A percentile compares a stretch with the other conserved stretches of the same genome.
Evolutionary conservation across 2,329 filamentous ascomycete species (phyloP).

Genomic region (Trichoderma lentiforme): DNA sequence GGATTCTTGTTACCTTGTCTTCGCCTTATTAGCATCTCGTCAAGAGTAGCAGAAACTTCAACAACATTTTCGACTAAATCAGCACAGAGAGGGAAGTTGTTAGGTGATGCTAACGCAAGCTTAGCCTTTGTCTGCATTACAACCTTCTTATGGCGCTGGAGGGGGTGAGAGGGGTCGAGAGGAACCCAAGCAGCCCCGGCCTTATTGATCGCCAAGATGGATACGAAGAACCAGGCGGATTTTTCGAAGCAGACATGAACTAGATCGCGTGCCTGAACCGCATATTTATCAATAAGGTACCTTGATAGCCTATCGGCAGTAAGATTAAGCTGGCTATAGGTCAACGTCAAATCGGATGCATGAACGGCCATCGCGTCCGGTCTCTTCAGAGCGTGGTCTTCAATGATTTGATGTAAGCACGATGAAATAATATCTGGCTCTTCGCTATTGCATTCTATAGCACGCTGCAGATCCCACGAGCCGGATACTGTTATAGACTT

Average conservation of each 20-base stretch:
- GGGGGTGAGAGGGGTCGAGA: slow-evolving; percentile 20
- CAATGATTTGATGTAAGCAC: slow-evolving; percentile 16
- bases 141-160: slow-evolving; percentile 13
- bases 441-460: slow-evolving; percentile 4
- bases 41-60: slow-evolving; percentile 13
- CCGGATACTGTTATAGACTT: not conserved
- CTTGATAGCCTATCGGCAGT: not conserved
- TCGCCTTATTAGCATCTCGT: not conserved
- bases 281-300: not conserved
- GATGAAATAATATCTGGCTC: slow-evolving; percentile 8
- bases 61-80: slow-evolving; percentile 15
- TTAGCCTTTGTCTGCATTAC: slow-evolving; percentile 13
- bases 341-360: slow-evolving; percentile 20
- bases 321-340: not conserved
- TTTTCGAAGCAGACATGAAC: slow-evolving; percentile 32
- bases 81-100: slow-evolving; percentile 21
- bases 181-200: slow-evolving; percentile 22
- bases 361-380: slow-evolving; percentile 12
- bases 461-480: slow-evolving; percentile 1
- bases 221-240: slow-evolving; percentile 22
- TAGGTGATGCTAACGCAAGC: slow-evolving; percentile 13
- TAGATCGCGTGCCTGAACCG: not conserved
- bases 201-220: slow-evolving; percentile 21
- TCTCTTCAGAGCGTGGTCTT: not conserved
- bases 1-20: not conserved